These are phyloP conservation scores for Eutrema japonicum DNA, from an alignment of 345 rosid species.

Conservation along the genomic window DNA sequence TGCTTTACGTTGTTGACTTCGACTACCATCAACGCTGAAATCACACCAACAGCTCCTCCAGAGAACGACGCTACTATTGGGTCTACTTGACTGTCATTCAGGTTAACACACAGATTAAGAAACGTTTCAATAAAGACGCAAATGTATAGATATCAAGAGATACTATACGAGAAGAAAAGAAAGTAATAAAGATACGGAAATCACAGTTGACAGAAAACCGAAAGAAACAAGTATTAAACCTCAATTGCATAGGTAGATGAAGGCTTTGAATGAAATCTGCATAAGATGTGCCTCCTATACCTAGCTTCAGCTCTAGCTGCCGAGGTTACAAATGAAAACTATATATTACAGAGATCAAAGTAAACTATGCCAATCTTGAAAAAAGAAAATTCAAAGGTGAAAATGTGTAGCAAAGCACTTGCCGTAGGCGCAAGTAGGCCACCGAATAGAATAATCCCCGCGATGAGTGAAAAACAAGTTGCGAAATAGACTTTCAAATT, in stretches of 20 bases:
- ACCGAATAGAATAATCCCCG: slow-evolving; percentile 86
- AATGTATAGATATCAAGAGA: not conserved
- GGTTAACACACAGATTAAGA: slow-evolving; percentile 28
- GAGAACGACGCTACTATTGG: slow-evolving; percentile 98
- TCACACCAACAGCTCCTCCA: slow-evolving; percentile 98
- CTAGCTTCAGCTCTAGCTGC: slow-evolving; percentile 93
- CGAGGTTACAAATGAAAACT: slow-evolving; percentile 20
- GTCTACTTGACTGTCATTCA: slow-evolving; percentile 75
- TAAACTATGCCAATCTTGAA: slow-evolving; percentile 8
- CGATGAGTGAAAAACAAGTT: slow-evolving; percentile 83
- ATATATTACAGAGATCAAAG: not conserved
- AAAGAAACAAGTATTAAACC: slow-evolving; percentile 49
- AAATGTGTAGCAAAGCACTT: slow-evolving; percentile 43
- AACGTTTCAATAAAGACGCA: not conserved
- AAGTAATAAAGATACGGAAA: not conserved
- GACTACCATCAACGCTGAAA: slow-evolving; percentile 95
- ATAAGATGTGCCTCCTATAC: slow-evolving; percentile 92
- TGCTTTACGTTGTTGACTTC: slow-evolving; percentile 96
- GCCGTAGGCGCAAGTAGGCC: slow-evolving; percentile 90
- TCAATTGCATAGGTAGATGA: slow-evolving; percentile 91
- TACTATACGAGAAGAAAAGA: not conserved
- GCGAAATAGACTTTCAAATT: slow-evolving; percentile 85
- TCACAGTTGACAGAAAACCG: too few species aligned
- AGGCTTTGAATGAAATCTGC: slow-evolving; percentile 74
- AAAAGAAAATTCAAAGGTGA: not conserved